These are phyloP conservation scores for Rhododendron vialii DNA, from an alignment of 148 eudicot species.

Conservation along the genomic window DNA sequence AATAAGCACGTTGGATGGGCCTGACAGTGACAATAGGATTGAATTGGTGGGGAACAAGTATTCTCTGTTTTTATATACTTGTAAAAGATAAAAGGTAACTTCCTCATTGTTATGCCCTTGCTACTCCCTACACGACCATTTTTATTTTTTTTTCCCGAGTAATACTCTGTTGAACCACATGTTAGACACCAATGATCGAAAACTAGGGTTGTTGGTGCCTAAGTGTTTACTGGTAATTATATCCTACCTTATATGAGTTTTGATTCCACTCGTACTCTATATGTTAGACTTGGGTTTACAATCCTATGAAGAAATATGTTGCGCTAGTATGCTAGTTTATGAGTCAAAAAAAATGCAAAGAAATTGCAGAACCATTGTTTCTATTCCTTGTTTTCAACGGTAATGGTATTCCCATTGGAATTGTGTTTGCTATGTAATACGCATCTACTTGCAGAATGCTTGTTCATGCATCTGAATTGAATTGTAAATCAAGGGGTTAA, in stretches of 20 bases:
- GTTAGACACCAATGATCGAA: not conserved
- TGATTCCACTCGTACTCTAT: not conserved
- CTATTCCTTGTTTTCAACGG: not conserved
- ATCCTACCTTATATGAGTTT: not conserved
- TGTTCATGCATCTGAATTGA: not conserved
- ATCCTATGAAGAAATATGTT: not conserved
- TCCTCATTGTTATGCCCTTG: not conserved
- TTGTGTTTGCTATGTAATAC: not conserved
- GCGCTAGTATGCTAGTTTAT: not conserved
- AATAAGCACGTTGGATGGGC: not conserved
- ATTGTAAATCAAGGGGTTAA: not conserved
- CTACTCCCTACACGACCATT: not conserved
- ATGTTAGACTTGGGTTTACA: not conserved
- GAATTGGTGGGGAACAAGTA: not conserved
- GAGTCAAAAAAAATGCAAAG: not conserved
- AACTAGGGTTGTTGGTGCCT: not conserved
- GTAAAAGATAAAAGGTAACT: not conserved
- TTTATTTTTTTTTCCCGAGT: not conserved
- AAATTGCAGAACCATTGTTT: not conserved
- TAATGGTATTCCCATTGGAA: not conserved
- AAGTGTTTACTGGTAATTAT: not conserved
- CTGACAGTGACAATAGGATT: not conserved
- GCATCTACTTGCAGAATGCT: not conserved
- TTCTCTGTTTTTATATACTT: not conserved
- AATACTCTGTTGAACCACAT: not conserved